Conservation (phyloP, 768 basidiomycete genomes). For the Austroboletus eburneus region DNA sequence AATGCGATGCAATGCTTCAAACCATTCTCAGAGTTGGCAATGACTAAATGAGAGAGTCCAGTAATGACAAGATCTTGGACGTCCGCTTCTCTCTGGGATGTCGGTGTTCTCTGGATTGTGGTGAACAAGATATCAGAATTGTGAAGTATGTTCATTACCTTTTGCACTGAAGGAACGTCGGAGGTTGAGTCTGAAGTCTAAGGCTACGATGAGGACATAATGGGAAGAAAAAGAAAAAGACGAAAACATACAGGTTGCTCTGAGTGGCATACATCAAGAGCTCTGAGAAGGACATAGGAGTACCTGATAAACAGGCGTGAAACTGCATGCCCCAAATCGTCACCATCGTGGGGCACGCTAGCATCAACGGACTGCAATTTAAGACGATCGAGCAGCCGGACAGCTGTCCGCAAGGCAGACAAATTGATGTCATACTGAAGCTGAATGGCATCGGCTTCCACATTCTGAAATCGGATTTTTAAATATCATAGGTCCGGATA, state of each 20-base stretch:
- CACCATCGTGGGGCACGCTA: conserved; percentile 46
- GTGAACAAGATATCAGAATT: conserved; percentile 1
- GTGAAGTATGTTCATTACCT: conserved; percentile 30
- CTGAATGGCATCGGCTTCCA: conserved; percentile 35
- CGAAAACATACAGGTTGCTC: conserved; percentile 40
- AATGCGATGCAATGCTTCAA: conserved; percentile 83
- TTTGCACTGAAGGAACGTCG: conserved; percentile 44
- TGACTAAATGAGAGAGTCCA: conserved; percentile 76
- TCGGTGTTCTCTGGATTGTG: conserved; percentile 37
- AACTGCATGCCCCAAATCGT: conserved; percentile 65
- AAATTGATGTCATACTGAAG: conserved; percentile 67
- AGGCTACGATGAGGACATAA: conserved; percentile 4
- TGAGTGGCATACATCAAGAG: conserved; percentile 49
- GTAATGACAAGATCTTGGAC: conserved; percentile 74
- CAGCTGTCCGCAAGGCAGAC: conserved; percentile 67
- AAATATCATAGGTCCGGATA: background rate
- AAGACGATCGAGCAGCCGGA: conserved; percentile 72
- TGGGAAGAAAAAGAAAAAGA: background rate
- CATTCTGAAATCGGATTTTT: conserved; percentile 24
- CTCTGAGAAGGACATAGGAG: conserved; percentile 58
- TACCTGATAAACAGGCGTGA: conserved; percentile 81
- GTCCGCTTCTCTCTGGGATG: conserved; percentile 52
- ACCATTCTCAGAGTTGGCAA: conserved; percentile 81
- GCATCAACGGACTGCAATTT: conserved; percentile 58
- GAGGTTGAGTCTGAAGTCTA: conserved; percentile 49